Conservation (phyloP, 1,284 basidiomycete species). For the Malassezia caprae region DNA sequence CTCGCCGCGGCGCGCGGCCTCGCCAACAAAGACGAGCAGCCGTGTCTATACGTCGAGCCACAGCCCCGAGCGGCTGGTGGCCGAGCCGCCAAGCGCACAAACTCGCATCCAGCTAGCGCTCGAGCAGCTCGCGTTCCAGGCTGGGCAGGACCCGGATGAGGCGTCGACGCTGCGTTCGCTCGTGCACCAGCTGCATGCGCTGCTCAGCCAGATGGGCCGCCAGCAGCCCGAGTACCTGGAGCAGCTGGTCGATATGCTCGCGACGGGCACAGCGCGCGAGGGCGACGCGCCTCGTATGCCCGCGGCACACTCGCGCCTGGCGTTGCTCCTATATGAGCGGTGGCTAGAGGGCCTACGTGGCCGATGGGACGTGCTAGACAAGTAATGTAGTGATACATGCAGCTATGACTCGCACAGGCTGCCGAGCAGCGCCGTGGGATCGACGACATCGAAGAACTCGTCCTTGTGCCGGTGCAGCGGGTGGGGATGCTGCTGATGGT, state of each 20-base stretch:
- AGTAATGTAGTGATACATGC: not conserved
- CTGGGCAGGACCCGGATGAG: constrained; percentile 21
- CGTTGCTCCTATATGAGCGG: constrained; percentile 83
- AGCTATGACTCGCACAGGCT: constrained; percentile 22
- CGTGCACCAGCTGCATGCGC: constrained; percentile 13
- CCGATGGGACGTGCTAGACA: constrained; percentile 26
- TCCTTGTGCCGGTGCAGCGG: constrained; percentile 29
- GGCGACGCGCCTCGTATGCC: constrained; percentile 16
- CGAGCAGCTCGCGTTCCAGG: constrained; percentile 15
- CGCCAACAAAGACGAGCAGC: not conserved
- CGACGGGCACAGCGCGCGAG: not conserved
- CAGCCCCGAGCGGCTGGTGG: not conserved
- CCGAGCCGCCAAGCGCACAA: not conserved
- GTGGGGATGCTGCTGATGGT: constrained; percentile 7
- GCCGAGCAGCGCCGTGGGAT: constrained; percentile 36
- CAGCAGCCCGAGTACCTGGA: constrained; percentile 10
- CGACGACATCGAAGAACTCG: constrained; percentile 42
- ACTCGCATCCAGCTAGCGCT: constrained; percentile 6
- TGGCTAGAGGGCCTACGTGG: constrained; percentile 73
- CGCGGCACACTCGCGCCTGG: constrained; percentile 58
- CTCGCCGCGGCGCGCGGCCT: not conserved
- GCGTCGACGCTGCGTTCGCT: constrained; percentile 17
- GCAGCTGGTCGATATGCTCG: constrained; percentile 10
- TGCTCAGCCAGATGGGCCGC: constrained; percentile 14
- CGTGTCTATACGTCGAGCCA: not conserved